Percentiles rank a stretch among this genome's conserved stretches.
Conservation (phyloP, 768 basidiomycete species). For the Hydnum rufescens region DNA sequence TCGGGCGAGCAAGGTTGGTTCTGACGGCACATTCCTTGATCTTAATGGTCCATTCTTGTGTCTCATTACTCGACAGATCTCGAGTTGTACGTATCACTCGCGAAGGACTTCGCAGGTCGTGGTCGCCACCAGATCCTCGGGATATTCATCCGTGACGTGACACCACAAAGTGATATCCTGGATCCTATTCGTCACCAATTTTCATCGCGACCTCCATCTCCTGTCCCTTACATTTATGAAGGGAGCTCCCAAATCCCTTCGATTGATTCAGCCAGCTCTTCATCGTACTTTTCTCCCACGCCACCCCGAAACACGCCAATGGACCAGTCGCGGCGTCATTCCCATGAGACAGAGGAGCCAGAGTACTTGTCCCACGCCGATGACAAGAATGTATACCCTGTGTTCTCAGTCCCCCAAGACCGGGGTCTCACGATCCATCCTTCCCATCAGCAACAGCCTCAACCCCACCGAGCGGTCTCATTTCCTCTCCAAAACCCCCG, state of each 20-base stretch:
- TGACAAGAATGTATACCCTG: no score
- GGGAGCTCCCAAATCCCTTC: not conserved
- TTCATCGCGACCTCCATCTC: not conserved
- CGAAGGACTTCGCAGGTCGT: conserved; percentile 29
- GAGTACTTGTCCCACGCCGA: no score
- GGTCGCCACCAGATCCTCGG: conserved; percentile 37
- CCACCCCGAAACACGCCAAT: no score
- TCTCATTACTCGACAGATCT: conserved; percentile 34
- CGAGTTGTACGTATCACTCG: conserved; percentile 68
- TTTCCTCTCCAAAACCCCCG: not conserved
- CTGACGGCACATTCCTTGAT: not conserved
- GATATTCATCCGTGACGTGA: conserved; percentile 72
- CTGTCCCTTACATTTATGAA: not conserved
- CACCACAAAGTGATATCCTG: no score
- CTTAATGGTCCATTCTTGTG: not conserved
- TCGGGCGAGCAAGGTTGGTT: conserved; percentile 44
- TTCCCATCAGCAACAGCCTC: not conserved
- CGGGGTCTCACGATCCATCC: no score
- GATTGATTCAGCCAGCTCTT: not conserved
- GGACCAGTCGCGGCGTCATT: no score
- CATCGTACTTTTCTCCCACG: not conserved
- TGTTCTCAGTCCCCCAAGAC: no score
- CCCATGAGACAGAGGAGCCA: no score
- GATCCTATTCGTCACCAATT: not conserved
- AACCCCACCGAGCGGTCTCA: not conserved